Evolutionary conservation across 768 basidiomycete genomes (phyloP), one percentile per base, ranked within the genome.

Genomic region (Hebeloma cylindrosporum): DNA sequence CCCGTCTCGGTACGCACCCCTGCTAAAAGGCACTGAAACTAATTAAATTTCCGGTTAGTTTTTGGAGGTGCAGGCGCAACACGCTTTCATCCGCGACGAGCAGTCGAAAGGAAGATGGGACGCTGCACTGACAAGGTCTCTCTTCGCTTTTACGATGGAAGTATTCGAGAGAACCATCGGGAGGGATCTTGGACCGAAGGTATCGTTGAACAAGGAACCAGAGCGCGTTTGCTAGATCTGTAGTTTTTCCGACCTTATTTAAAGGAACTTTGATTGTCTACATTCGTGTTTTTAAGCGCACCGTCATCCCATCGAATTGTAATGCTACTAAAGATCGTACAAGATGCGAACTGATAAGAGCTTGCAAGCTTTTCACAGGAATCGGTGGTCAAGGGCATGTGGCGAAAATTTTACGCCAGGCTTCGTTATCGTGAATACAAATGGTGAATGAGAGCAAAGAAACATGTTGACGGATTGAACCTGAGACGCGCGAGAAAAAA

Each of bases 101-200:
- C 77, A 79, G 5, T 90, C 87, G 22, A 97, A 96, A 63, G 94
- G 92, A 2, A 79, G 95, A 42, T 98, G 93, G 93, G 95, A 98
- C 58, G 92, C 93, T 6, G 93, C 93, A 0, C 69, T 97, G 40
- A 92, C 89, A 0, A 74, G 79, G 38, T 84, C 83, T 16, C 61
- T 93, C 23, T 93, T 93, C 61, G 68, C 69, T 1, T 88, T 85
- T 64, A 88, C 96, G 90, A 74, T 97, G 75, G 94, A 97, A 60
- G 81, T 94, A 7, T 97, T 97, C 53, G 91, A 88, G 51, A 77
- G 95, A 53, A 93, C 88, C 0, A 79, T 92, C 4, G 91, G 79
- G 2, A 72, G 92, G 39, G 93, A 97, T 51, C 69, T 98, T 5
- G 95, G 95, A 0, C 83, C 86, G 6, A 74, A 69, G 29, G 69